Base-by-base conservation (phyloP, 169 alveolate genomes). In the Amoebophrya sp. region DNA sequence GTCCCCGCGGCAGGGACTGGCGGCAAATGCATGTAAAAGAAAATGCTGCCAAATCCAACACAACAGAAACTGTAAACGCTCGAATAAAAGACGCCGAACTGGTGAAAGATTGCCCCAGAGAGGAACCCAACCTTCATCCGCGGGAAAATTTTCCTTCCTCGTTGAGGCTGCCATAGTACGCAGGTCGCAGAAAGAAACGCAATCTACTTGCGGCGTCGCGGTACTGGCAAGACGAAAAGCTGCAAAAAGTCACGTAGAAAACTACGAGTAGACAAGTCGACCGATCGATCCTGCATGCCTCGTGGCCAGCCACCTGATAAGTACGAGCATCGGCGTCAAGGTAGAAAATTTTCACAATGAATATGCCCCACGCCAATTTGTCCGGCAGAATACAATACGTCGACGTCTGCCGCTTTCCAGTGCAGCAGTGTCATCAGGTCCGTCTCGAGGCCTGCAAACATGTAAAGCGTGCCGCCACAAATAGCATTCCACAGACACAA, bases 321-420 rank as follows among this genome's bases (percentile, higher is more conserved):
- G n/a, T n/a, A n/a, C n/a, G n/a, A n/a, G n/a, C n/a, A n/a, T n/a
- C n/a, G n/a, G n/a, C n/a, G n/a, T n/a, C n/a, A n/a, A n/a, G n/a
- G n/a, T n/a, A n/a, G n/a, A n/a, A n/a, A n/a, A n/a, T n/a, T n/a
- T n/a, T n/a, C n/a, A n/a, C n/a, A n/a, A n/a, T n/a, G n/a, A n/a
- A n/a, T n/a, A n/a, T n/a, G n/a, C n/a, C 83, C 83, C 39, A 66
- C 83, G 29, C 83, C 83, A 25, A 66, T 25, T 66, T 66, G 83
- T 25, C 83, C 83, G 35, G 83, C 83, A 66, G 83, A 18, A 25
- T 66, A 66, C 29, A 66, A 25, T 1, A 25, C 39, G 83, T 66
- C 83, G 32, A 66, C 83, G 35, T 66, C 83, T 7, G 83, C 83
- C 7, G 83, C 83, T 7, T 2, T 25, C 83, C 83, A 66, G 38